Evolutionary conservation across 2,329 filamentous ascomycete genomes (phyloP).

Genomic region (Penicillium brevicompactum): DNA sequence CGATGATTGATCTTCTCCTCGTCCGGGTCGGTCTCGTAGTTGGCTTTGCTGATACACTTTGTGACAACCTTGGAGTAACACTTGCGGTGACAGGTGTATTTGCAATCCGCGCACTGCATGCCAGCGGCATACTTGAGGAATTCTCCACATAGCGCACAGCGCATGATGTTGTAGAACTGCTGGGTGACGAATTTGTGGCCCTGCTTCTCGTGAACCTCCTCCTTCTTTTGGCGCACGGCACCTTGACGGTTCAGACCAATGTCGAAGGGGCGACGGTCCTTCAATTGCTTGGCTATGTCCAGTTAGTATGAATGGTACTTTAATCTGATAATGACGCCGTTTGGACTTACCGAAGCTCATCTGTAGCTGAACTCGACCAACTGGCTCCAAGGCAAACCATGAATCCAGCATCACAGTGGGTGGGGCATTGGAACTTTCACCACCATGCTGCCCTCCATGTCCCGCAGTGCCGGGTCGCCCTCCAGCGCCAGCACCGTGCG

Average conservation of each 20-base stretch:
- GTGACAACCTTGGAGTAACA: conserved; percentile 96
- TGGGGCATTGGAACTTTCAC: conserved; percentile 32
- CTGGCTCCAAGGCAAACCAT: conserved; percentile 96
- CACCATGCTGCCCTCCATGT: conserved; percentile 30
- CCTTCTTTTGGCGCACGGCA: conserved; percentile 94
- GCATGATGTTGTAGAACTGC: conserved; percentile 99
- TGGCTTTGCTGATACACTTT: conserved; percentile 99
- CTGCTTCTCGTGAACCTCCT: conserved; percentile 97
- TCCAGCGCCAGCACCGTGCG: conserved; percentile 29
- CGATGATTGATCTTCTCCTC: conserved; percentile 99
- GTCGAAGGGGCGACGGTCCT: conserved; percentile 79
- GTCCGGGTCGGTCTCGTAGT: conserved; percentile 95
- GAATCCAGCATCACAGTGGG: conserved; percentile 67
- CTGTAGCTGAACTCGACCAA: conserved; percentile 86
- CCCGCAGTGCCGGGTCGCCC: conserved; percentile 28
- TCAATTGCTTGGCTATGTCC: conserved; percentile 73
- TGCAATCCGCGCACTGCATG: conserved; percentile 99
- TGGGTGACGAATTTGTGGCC: conserved; percentile 98
- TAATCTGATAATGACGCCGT: not conserved
- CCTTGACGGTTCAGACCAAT: conserved; percentile 91
- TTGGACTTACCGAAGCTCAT: conserved; percentile 71
- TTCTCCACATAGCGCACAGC: conserved; percentile 94
- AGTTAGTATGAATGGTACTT: conserved; percentile 19
- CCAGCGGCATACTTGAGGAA: conserved; percentile 98
- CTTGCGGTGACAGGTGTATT: conserved; percentile 98